Conservation (phyloP, 2,329 filamentous ascomycete species). For the Curvularia verruculosa region DNA sequence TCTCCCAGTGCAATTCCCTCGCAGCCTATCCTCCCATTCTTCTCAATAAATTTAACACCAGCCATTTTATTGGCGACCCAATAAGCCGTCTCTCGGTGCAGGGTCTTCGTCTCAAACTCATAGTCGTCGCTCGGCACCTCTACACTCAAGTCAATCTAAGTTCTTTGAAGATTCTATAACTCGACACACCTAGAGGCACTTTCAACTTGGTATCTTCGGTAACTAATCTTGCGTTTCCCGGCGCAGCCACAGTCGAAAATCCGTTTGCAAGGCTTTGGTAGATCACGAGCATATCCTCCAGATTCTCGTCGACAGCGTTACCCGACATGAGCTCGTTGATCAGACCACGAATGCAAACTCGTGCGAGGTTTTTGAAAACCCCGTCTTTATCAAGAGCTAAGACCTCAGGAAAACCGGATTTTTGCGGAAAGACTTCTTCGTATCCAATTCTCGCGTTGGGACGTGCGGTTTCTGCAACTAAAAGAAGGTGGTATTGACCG, state of each 20-base stretch:
- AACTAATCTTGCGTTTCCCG: not conserved
- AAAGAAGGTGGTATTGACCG: not conserved
- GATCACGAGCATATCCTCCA: not conserved
- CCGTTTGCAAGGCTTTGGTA: not conserved
- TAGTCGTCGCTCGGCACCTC: not conserved
- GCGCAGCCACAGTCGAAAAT: not conserved
- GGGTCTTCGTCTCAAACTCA: not conserved
- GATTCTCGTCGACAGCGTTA: not conserved
- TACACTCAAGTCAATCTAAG: not conserved
- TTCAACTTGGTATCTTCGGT: not conserved
- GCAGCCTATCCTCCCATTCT: not conserved
- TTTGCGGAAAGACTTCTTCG: not conserved
- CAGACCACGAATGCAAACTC: not conserved
- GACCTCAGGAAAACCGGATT: not conserved
- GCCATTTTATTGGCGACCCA: not conserved
- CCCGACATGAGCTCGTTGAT: not conserved
- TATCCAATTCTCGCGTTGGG: not conserved
- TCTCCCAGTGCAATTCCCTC: not conserved
- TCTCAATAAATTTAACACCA: not conserved
- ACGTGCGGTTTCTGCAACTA: not conserved
- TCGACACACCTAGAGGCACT: not conserved
- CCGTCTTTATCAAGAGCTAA: not conserved
- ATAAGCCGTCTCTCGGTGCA: not conserved
- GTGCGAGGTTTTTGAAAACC: not conserved
- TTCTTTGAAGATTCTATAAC: not conserved